Evolutionary conservation across 2,329 filamentous ascomycete species (phyloP), one percentile per base, ranked within the genome.

Genomic region (Neobulgaria alba): DNA sequence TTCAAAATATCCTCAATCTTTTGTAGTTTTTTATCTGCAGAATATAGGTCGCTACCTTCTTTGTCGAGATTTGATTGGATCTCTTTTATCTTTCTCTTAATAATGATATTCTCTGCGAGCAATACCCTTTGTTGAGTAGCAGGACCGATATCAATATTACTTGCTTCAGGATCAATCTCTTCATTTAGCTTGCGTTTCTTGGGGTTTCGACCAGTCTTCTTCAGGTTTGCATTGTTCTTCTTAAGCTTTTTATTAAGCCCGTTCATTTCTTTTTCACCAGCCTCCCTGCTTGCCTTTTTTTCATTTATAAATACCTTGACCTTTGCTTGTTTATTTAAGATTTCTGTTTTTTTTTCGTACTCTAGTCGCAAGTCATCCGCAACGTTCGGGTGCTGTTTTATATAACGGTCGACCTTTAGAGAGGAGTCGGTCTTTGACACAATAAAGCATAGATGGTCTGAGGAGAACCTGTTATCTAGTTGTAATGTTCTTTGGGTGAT

Each of bases 351-450:
- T 61, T 57, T 2, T 68, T 52, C 1, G 51, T 55, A 4, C 72
- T 56, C 14, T 53, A 61, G 10, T 63, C 58, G 0, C 54, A 37
- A 9, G 57, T 56, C 39, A 67, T 65, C 1, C 50, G 62, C 32
- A 59, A 26, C 23, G 12, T 26, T 26, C 7, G 23, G 23, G 12
- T 26, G 23, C 23, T 26, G 23, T 7, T 26, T 12, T 7, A 26
- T 26, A 12, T 26, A 26, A 7, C 23, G 23, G 12, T 26, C 23
- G 12, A 26, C 23, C 12, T 7, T 51, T 1, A 62, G 57, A 2
- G 81, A 75, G 32, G 80, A 74, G 52, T 82, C 78, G 0, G 73
- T 77, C 52, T 80, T 81, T 12, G 67, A 71, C 51, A 76, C 80
- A 10, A 82, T 73, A 44, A 81, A 80, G 12, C 23, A 26, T 26